These are phyloP conservation scores for Coniferiporia sulphurascens DNA, from an alignment of 1,284 basidiomycete genomes.

Conservation along the genomic window DNA sequence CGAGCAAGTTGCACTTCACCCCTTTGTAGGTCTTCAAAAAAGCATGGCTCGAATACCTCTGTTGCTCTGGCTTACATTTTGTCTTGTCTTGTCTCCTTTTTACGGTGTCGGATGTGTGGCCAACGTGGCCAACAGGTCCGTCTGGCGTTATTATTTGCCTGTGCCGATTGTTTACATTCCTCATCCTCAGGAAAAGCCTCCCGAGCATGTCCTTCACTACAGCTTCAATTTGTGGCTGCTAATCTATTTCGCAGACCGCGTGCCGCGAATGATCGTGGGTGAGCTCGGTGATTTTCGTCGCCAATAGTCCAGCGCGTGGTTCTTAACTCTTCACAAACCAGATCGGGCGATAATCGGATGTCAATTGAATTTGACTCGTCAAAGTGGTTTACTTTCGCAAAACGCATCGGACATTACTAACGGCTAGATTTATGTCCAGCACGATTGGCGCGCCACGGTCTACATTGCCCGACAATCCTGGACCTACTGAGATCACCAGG, in stretches of 20 bases:
- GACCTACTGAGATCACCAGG: constrained; percentile 4
- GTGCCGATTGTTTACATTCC: neutral
- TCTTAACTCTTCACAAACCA: neutral
- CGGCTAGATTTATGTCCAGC: neutral
- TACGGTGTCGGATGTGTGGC: neutral
- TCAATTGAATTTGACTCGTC: neutral
- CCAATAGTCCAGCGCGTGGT: neutral
- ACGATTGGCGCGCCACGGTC: neutral
- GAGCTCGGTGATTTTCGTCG: neutral
- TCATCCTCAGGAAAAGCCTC: neutral
- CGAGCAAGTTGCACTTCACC: neutral
- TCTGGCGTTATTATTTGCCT: neutral
- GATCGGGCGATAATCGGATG: neutral
- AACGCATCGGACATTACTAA: too few species aligned
- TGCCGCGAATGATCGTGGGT: constrained; percentile 4
- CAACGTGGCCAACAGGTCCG: neutral
- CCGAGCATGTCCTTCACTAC: neutral
- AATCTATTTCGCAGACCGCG: neutral
- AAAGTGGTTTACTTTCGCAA: too few species aligned
- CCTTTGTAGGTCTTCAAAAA: neutral
- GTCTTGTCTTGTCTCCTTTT: neutral
- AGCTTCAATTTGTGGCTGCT: neutral
- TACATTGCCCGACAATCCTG: neutral
- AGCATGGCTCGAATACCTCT: neutral
- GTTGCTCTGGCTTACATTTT: neutral